phyloP scores from a whole-genome alignment of 371 early-diverging fungal species.

The Apophysomyces elegans region DNA sequence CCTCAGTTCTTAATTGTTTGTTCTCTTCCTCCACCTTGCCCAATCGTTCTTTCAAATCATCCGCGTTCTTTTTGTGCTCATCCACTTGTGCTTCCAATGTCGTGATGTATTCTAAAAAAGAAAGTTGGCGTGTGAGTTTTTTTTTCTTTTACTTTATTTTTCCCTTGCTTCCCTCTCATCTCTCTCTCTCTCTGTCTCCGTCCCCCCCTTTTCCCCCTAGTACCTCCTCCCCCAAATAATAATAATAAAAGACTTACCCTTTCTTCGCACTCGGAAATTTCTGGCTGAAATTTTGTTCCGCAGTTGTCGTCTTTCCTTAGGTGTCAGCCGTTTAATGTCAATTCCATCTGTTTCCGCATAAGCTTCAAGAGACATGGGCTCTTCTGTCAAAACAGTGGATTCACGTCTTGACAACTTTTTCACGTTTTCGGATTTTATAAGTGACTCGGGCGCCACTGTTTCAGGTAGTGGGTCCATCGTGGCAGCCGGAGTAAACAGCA shows the following conservation, averaged over 20 bases:
- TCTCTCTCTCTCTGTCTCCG: too few species aligned
- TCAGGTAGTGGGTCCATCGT: conserved; percentile 20
- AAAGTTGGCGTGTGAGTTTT: neutral
- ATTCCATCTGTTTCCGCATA: conserved; percentile 33
- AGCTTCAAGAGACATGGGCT: conserved; percentile 27
- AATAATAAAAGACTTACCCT: conserved; percentile 52
- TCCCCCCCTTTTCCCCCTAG: too few species aligned
- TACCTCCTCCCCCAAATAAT: too few species aligned
- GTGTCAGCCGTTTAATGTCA: conserved; percentile 59
- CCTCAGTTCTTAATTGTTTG: conserved; percentile 56
- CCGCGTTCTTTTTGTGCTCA: conserved; percentile 64
- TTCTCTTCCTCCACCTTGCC: conserved; percentile 60
- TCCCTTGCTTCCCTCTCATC: conserved; percentile 20
- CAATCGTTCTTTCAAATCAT: conserved; percentile 52
- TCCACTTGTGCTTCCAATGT: conserved; percentile 80
- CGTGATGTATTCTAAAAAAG: conserved; percentile 73
- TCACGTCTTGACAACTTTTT: conserved; percentile 15
- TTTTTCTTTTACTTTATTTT: neutral
- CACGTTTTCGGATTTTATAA: conserved; percentile 20
- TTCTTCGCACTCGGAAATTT: conserved; percentile 85
- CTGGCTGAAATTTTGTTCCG: conserved; percentile 91
- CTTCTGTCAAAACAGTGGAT: conserved; percentile 22
- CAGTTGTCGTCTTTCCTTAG: conserved; percentile 82
- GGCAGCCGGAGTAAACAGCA: neutral
- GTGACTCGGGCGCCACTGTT: conserved; percentile 28